Percentiles rank a stretch among this genome's conserved stretches.
Evolutionary conservation across 306 rosid species (phyloP).

Genomic region (Rosa rugosa): DNA sequence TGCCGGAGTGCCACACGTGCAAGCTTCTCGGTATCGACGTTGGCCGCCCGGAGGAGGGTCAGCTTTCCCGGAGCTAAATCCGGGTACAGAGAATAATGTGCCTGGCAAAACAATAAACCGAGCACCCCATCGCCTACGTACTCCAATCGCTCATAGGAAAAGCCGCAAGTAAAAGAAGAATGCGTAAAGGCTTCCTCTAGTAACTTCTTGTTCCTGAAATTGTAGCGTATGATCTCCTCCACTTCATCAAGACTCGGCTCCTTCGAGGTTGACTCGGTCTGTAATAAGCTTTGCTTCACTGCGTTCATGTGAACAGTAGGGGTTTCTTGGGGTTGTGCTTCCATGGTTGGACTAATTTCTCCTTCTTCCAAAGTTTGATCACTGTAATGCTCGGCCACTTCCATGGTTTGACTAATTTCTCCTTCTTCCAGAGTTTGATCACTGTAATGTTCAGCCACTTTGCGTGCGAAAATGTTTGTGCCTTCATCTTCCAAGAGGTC

Average conservation of each 20-base stretch:
- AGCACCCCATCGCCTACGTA: slow-evolving; percentile 58
- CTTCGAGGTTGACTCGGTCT: not conserved
- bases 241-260: slow-evolving; percentile 28
- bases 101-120: slow-evolving; percentile 35
- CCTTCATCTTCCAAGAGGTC: not conserved
- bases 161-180: slow-evolving; percentile 10
- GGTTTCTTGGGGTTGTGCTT: not conserved
- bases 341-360: not conserved
- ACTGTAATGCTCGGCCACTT: not conserved
- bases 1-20: slow-evolving; percentile 57
- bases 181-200: slow-evolving; percentile 63
- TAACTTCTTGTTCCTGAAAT: slow-evolving; percentile 38
- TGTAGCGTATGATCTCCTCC: slow-evolving; percentile 44
- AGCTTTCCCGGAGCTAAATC: slow-evolving; percentile 36
- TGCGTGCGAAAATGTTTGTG: not conserved
- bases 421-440: not conserved
- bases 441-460: not conserved
- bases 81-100: slow-evolving; percentile 41
- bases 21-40: slow-evolving; percentile 62
- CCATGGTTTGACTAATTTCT: not conserved
- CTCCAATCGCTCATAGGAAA: slow-evolving; percentile 46
- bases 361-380: slow-evolving; percentile 3
- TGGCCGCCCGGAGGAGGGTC: slow-evolving; percentile 51
- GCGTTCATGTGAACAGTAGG: not conserved
- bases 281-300: not conserved